Evolutionary conservation across 1,284 basidiomycete species (phyloP).

Genomic region (Melampsora larici-populina): DNA sequence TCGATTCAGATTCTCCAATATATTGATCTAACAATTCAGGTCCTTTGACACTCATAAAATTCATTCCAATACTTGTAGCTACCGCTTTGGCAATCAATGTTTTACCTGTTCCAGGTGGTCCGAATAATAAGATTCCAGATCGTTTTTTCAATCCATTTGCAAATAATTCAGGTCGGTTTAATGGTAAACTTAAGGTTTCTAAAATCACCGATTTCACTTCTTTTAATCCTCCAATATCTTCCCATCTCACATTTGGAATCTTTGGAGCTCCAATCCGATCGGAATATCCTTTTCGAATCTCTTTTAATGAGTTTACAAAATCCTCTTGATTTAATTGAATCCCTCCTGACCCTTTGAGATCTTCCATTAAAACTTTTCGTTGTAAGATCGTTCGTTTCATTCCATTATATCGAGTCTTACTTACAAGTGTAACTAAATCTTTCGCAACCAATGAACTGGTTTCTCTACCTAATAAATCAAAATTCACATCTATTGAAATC

Average conservation of each 20-base stretch:
- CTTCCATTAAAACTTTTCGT: no score
- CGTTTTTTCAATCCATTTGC: slow-evolving; percentile 89
- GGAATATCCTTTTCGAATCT: slow-evolving; percentile 75
- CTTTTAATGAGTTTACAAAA: slow-evolving; percentile 70
- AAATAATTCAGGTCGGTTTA: slow-evolving; percentile 92
- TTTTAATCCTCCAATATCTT: slow-evolving; percentile 90
- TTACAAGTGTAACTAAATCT: slow-evolving; percentile 73
- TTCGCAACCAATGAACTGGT: slow-evolving; percentile 86
- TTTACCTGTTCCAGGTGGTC: slow-evolving; percentile 57
- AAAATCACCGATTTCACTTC: slow-evolving; percentile 88
- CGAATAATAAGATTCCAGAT: slow-evolving; percentile 65
- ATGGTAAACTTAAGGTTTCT: slow-evolving; percentile 92
- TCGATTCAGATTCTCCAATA: slow-evolving; percentile 58
- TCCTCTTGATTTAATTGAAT: slow-evolving; percentile 66
- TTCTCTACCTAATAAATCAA: slow-evolving; percentile 72
- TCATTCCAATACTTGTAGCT: slow-evolving; percentile 57
- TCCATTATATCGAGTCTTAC: slow-evolving; percentile 64
- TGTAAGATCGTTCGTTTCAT: slow-evolving; percentile 62
- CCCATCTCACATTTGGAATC: slow-evolving; percentile 95
- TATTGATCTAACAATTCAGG: slow-evolving; percentile 58
- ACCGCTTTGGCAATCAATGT: slow-evolving; percentile 58
- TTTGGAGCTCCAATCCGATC: slow-evolving; percentile 93
- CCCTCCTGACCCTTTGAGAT: slow-evolving; percentile 56
- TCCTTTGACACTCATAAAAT: slow-evolving; percentile 58
- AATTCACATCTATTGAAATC: slow-evolving; percentile 74